Base-by-base conservation (phyloP, 2,329 filamentous ascomycete species). In the Fusarium brachygibbosum region DNA sequence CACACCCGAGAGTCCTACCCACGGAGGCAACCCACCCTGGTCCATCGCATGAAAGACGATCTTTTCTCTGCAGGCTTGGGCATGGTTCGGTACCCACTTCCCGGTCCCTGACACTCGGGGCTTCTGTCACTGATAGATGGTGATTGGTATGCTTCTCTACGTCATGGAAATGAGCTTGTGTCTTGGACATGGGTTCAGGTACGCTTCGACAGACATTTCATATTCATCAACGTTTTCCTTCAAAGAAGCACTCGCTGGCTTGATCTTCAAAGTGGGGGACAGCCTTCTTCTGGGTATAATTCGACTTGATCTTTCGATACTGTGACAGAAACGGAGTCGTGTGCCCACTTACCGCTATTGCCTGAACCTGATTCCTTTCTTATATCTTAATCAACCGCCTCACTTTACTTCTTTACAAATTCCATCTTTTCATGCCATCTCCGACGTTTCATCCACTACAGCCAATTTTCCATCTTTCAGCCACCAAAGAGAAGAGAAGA, bases 311-410 rank as follows among this genome's bases (percentile, higher is more conserved):
- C 11, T 10, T 32, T 17, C 12, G 12, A 44, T 28, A 28, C 32
- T 29, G 25, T 16, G 37, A 11, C 31, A 32, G 19, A 21, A 56
- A 52, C 40, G 13, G 40, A 40, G 35, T 53, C 45, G 46, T 42
- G 41, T 62, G 52, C 63, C 68, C 59, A 69, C 59, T 63, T 63
- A 41, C 59, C 55, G 40, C 13, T 48, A 40, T 29, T 40, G 7
- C 53, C 35, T 62, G 12, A 34, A 41, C 17, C 32, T 28, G 29
- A 35, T 31, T 45, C 38, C 17, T 40, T 53, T 45, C 34, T 51
- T 41, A 19, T 52, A 25, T 29, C n/a, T 12, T n/a, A 37, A 29
- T 48, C 31, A 23, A 13, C 46, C 16, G 41, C 29, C 35, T 29
- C 23, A 21, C 17, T 37, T 14, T 52, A 11, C 52, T 42, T n/a